A percentile compares a stretch with the other conserved stretches of the same genome.
Conservation (phyloP, 2,329 filamentous ascomycete genomes). For the Ophiostoma novo-ulmi region DNA sequence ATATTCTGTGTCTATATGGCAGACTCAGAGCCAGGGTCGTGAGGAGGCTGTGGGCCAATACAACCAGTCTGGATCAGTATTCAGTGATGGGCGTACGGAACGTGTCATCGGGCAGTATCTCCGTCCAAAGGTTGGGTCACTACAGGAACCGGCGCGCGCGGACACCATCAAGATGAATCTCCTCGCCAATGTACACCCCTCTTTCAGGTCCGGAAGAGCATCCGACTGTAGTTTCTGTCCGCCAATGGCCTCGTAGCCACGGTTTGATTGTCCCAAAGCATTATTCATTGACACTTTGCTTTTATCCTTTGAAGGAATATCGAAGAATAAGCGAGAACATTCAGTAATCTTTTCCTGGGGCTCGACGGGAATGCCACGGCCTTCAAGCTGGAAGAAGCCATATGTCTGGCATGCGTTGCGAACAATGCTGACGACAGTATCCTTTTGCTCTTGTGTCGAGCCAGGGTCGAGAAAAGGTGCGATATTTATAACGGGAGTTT, state of each 20-base stretch:
- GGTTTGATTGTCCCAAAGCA: background rate
- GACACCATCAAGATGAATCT: background rate
- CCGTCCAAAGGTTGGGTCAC: background rate
- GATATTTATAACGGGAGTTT: background rate
- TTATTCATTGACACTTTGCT: background rate
- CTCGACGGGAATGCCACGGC: background rate
- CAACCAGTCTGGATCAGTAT: background rate
- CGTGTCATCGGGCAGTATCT: background rate
- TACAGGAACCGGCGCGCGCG: background rate
- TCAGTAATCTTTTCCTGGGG: background rate
- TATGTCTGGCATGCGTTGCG: background rate
- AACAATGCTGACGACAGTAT: background rate
- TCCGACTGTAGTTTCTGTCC: background rate
- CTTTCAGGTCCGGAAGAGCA: background rate
- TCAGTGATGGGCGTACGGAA: background rate
- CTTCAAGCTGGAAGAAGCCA: background rate
- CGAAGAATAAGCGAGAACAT: background rate
- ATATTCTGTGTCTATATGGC: background rate
- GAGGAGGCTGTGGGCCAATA: background rate
- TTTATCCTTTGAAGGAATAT: background rate
- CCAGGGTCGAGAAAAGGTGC: background rate
- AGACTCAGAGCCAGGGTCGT: background rate
- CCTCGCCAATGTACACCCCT: background rate
- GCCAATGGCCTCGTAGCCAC: background rate
- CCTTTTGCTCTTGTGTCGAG: background rate